A percentile compares a stretch with the other conserved stretches of the same genome.
These are phyloP conservation scores for Moricandia moricandioides DNA, from an alignment of 345 rosid genomes.

Conservation along the genomic window DNA sequence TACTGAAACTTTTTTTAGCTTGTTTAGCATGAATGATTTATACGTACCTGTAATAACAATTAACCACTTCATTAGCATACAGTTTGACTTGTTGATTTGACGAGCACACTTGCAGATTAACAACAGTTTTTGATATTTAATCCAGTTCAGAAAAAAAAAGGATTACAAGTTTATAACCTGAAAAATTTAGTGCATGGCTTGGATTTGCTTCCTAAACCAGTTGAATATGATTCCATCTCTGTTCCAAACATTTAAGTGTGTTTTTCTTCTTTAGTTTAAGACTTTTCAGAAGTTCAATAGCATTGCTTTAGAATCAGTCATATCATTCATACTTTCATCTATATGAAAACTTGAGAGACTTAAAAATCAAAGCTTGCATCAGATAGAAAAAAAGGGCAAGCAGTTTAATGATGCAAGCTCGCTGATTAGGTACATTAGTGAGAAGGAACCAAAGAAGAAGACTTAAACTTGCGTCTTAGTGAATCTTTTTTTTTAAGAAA, in stretches of 20 bases:
- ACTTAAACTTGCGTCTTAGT: neutral
- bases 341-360: constrained; percentile 4
- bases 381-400: constrained; percentile 1
- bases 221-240: constrained; percentile 82
- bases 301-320: constrained; percentile 27
- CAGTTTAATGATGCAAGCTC: neutral
- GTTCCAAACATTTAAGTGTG: constrained; percentile 65
- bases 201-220: constrained; percentile 99
- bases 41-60: constrained; percentile 36
- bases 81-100: constrained; percentile 7
- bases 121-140: constrained; percentile 34
- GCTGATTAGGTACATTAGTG: neutral
- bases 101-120: neutral
- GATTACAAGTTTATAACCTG: constrained; percentile 90
- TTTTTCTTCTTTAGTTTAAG: constrained; percentile 26
- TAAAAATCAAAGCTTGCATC: constrained; percentile 30
- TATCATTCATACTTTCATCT: constrained; percentile 24
- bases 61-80: constrained; percentile 30
- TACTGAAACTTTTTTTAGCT: neutral
- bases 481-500: neutral
- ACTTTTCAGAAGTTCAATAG: constrained; percentile 16
- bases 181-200: constrained; percentile 99
- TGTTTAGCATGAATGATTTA: constrained; percentile 17
- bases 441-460: neutral
- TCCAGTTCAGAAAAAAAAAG: constrained; percentile 49